phyloP scores from a whole-genome alignment of 768 basidiomycete species.

The Hydnomerulius pinastri region DNA sequence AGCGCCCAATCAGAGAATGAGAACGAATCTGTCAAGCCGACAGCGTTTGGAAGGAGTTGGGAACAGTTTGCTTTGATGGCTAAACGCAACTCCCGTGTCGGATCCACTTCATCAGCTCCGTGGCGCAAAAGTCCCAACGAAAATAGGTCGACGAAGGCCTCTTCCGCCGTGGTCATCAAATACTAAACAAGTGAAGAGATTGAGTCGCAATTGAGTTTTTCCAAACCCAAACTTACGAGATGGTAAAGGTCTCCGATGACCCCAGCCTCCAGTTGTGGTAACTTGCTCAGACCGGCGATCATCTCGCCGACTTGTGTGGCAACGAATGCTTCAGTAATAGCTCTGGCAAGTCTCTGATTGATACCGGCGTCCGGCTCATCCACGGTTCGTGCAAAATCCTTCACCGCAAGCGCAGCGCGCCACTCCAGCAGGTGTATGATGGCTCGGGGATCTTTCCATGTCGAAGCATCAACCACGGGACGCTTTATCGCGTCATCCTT shows the following conservation, averaged over 20 bases:
- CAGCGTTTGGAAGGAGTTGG: constrained; percentile 59
- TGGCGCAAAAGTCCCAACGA: constrained; percentile 49
- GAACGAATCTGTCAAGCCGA: constrained; percentile 73
- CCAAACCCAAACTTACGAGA: constrained; percentile 23
- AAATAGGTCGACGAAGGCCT: constrained; percentile 57
- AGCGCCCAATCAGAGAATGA: constrained; percentile 77
- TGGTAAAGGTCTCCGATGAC: constrained; percentile 25
- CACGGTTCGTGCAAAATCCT: constrained; percentile 36
- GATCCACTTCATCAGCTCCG: constrained; percentile 34
- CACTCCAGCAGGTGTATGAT: constrained; percentile 57
- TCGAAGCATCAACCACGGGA: constrained; percentile 22
- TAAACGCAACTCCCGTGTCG: constrained; percentile 49
- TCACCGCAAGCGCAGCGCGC: constrained; percentile 64
- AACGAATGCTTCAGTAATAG: constrained; percentile 70
- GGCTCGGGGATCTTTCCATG: constrained; percentile 41
- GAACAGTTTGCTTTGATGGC: constrained; percentile 51
- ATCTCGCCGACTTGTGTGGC: constrained; percentile 55
- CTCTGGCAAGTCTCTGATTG: constrained; percentile 59
- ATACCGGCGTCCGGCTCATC: constrained; percentile 51
- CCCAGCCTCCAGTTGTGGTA: constrained; percentile 17
- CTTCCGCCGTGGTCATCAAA: constrained; percentile 58
- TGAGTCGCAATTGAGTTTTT: neutral
- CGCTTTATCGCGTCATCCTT: constrained; percentile 14
- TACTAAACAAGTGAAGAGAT: constrained; percentile 42
- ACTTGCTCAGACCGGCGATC: constrained; percentile 34